phyloP scores from a whole-genome alignment of 192 early-diverging fungal genomes.

The Phlyctochytrium planicorne region DNA sequence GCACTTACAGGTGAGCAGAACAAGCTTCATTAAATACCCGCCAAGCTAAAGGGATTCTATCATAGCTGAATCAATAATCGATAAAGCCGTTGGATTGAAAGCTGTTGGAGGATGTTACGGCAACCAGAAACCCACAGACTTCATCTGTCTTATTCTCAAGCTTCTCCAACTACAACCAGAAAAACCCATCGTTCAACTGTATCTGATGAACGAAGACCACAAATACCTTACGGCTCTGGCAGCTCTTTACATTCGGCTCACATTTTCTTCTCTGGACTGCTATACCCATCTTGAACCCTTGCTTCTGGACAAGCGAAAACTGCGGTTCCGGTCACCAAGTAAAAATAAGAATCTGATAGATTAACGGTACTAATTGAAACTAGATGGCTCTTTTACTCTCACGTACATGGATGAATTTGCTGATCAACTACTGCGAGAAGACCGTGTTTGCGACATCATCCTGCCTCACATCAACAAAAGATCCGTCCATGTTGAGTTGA shows the following conservation, averaged over 20 bases:
- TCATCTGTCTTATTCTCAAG: conserved; percentile 85
- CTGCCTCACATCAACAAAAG: conserved; percentile 81
- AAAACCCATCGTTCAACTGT: conserved; percentile 79
- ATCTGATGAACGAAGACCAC: conserved; percentile 78
- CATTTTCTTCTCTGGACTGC: conserved; percentile 71
- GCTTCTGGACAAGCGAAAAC: conserved; percentile 82
- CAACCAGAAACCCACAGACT: conserved; percentile 84
- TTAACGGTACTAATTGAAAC: not conserved
- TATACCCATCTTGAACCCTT: conserved; percentile 86
- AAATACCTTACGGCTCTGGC: conserved; percentile 91
- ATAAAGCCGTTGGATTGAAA: conserved; percentile 75
- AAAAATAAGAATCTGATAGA: too few species aligned
- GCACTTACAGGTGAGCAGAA: conserved; percentile 63
- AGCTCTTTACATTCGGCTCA: conserved; percentile 86
- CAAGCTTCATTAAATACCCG: conserved; percentile 34
- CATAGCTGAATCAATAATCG: conserved; percentile 79
- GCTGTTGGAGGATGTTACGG: conserved; percentile 84
- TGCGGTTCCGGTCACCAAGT: conserved; percentile 59
- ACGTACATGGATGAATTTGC: conserved; percentile 90
- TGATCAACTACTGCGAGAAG: conserved; percentile 75
- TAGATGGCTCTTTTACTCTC: conserved; percentile 51
- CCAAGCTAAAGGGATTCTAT: too few species aligned
- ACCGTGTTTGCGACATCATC: conserved; percentile 85
- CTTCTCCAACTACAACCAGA: conserved; percentile 92
- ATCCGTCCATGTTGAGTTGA: conserved; percentile 78